Base-by-base conservation (phyloP, 1,284 basidiomycete genomes). In the Cutaneotrichosporon cavernicola region DNA sequence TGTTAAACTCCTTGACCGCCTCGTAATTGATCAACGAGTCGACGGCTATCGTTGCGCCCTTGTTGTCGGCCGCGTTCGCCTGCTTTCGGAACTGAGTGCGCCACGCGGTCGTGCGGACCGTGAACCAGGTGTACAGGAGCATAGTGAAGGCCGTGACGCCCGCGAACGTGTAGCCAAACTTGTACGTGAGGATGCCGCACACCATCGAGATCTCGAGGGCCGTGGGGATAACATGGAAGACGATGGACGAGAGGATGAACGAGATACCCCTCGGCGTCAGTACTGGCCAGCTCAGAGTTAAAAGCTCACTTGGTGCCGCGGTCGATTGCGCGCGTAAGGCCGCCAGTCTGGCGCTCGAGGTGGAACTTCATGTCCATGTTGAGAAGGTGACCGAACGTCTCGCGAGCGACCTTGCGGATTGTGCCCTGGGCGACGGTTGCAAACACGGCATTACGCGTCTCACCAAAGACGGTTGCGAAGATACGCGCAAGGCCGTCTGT, bases 1-100 rank as follows among this genome's bases (percentile, higher is more conserved):
- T 99, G 83, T 97, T 97, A 84, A 99, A 99, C 76, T 96, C 89
- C 86, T 99, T 99, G 72, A 99, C 96, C 14, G 96, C 96, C 79
- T 99, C 96, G 74, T 92, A 99, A 77, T 99, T 99, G 79, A 99
- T 94, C 61, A 99, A 82, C 0, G 93, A 92, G 77, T 99, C 97
- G 11, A 98, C 92, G 1, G 92, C 92, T 1, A 90, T 87, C 0
- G 92, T 92, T 0, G 97, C 97, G 13, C 93, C 95, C 75, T 90
- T 90, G 80, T 99, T 98, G 75, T 99, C 96, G 0, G 97, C 97
- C 56, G 90, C 87, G 80, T 99, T 99, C 0, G 96, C 96, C 70
- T 97, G 87, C 61, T 94, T 88, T 21, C 97, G 90, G 84, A 98
- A 99, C 62, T 87, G 87, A 0, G 94, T 98, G 71, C 92, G 83